Evolutionary conservation across 768 basidiomycete genomes (phyloP).

Genomic region (Naematelia aurantialba): DNA sequence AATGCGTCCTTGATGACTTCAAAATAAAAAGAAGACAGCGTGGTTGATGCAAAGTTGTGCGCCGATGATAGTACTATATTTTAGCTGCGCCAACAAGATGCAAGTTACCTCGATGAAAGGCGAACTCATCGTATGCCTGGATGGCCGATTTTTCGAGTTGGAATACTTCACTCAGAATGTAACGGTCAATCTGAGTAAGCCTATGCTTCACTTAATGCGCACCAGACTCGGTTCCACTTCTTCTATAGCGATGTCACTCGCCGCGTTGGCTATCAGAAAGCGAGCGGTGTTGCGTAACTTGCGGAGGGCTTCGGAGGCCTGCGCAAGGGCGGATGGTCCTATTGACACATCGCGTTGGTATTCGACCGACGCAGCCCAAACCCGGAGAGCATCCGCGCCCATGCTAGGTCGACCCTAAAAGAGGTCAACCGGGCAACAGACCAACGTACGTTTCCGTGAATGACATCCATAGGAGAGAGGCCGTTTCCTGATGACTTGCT

Average conservation of each 20-base stretch:
- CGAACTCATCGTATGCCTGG: constrained; percentile 66
- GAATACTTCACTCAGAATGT: constrained; percentile 79
- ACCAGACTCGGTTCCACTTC: constrained; percentile 4
- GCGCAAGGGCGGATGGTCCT: constrained; percentile 69
- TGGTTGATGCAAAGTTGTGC: constrained; percentile 73
- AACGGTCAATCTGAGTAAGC: constrained; percentile 67
- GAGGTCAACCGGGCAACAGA: neutral
- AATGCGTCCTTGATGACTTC: constrained; percentile 85
- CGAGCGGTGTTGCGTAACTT: constrained; percentile 82
- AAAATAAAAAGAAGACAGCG: constrained; percentile 85
- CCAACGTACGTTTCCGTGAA: constrained; percentile 69
- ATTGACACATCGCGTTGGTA: constrained; percentile 85
- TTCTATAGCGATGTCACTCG: neutral
- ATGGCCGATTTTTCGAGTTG: constrained; percentile 65
- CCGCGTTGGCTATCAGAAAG: constrained; percentile 73
- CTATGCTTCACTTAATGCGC: neutral
- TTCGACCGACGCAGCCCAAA: constrained; percentile 90
- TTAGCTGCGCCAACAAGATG: neutral
- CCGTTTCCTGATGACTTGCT: constrained; percentile 96
- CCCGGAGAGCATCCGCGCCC: constrained; percentile 77
- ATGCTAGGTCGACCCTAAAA: constrained; percentile 75
- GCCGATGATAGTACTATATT: constrained; percentile 65
- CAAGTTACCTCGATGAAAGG: constrained; percentile 73
- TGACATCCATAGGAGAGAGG: constrained; percentile 73
- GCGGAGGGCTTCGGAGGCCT: constrained; percentile 69